Conservation (phyloP, 2,329 filamentous ascomycete species). For the Diaporthe caulivora region DNA sequence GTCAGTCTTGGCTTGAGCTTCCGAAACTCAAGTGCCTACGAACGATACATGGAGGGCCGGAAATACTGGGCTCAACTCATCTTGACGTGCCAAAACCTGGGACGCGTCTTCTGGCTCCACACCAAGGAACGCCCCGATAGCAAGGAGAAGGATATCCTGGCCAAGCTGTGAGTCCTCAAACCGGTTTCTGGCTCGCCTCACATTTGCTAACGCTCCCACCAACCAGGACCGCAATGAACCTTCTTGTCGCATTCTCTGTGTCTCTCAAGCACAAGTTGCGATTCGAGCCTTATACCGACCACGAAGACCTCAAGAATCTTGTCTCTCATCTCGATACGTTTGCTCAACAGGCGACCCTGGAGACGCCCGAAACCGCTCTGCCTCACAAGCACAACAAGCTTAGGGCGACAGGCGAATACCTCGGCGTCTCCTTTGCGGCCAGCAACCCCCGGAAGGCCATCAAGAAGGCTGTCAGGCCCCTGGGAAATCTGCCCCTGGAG, state of each 20-base stretch:
- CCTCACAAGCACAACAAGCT: constrained; percentile 50
- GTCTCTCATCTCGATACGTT: constrained; percentile 76
- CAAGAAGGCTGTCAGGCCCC: constrained; percentile 74
- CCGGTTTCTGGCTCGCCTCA: background rate
- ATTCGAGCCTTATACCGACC: constrained; percentile 78
- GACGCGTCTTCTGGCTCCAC: constrained; percentile 87
- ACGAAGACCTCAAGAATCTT: constrained; percentile 74
- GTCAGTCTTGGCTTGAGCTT: constrained; percentile 84
- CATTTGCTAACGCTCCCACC: constrained; percentile 15
- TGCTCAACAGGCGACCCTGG: constrained; percentile 59
- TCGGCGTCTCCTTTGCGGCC: constrained; percentile 76
- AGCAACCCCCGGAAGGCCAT: constrained; percentile 78
- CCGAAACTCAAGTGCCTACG: constrained; percentile 83
- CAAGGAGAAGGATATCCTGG: constrained; percentile 72
- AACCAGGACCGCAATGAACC: constrained; percentile 70
- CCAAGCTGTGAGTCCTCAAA: constrained; percentile 63
- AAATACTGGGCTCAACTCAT: constrained; percentile 70
- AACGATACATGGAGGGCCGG: constrained; percentile 70
- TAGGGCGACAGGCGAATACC: constrained; percentile 71
- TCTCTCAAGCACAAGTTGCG: constrained; percentile 80
- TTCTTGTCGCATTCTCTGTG: constrained; percentile 76
- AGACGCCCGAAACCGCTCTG: constrained; percentile 52
- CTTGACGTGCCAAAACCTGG: constrained; percentile 75
- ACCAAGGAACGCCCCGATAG: constrained; percentile 71
- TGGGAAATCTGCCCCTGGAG: constrained; percentile 80